A percentile compares a stretch with the other conserved stretches of the same genome.
phyloP scores from a whole-genome alignment of 306 rosid genomes.

The Sicyos baderoa region DNA sequence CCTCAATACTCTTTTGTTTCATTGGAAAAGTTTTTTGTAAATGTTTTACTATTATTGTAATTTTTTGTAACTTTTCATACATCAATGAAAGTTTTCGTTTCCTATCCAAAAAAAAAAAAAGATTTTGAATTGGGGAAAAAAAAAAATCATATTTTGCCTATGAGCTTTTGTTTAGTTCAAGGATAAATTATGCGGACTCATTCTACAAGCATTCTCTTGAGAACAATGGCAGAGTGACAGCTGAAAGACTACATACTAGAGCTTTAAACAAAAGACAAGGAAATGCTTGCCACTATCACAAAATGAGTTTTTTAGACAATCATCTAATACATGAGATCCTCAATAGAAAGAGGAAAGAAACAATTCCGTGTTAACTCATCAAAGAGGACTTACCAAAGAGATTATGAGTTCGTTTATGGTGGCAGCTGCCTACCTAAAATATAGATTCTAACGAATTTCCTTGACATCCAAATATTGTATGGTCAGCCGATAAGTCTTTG shows the following conservation, averaged over 20 bases:
- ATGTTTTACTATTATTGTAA: too few relatives aligned
- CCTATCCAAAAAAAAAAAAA: too few relatives aligned
- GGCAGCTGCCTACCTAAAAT: neutral
- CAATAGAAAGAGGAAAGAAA: neutral
- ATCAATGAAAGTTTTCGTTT: too few relatives aligned
- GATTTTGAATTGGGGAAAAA: too few relatives aligned
- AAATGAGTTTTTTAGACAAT: neutral
- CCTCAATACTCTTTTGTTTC: too few relatives aligned
- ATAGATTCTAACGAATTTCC: neutral
- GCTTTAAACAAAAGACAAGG: neutral
- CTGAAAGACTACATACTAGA: neutral
- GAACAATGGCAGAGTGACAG: neutral
- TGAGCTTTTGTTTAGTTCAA: too few relatives aligned
- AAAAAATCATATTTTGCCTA: too few relatives aligned
- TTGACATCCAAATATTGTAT: neutral
- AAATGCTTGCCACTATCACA: neutral
- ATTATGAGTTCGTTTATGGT: neutral
- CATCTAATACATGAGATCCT: neutral
- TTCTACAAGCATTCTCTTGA: neutral
- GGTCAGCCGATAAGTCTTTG: neutral
- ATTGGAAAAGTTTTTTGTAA: too few relatives aligned
- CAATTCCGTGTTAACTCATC: neutral
- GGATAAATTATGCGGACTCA: neutral
- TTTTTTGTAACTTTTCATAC: too few relatives aligned
- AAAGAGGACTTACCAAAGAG: too few relatives aligned